These are phyloP conservation scores for Favolaschia claudopus DNA, from an alignment of 768 basidiomycete genomes.

Conservation along the genomic window DNA sequence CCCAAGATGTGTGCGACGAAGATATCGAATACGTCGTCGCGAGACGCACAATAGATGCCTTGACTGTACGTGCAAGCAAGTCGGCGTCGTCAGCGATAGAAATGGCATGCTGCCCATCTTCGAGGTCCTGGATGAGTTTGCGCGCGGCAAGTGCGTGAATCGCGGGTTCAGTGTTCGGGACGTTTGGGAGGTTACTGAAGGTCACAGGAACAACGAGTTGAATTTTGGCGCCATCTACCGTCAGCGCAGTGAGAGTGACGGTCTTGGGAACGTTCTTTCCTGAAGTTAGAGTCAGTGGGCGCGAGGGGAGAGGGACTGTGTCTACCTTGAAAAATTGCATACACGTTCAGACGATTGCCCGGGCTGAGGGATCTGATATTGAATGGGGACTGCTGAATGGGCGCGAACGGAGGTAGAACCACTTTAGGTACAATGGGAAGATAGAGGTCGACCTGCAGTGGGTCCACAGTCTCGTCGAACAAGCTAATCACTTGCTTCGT, in stretches of 20 bases:
- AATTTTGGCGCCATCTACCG: conserved; percentile 15
- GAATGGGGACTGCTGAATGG: conserved; percentile 24
- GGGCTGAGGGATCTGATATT: conserved; percentile 16
- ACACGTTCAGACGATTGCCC: conserved; percentile 17
- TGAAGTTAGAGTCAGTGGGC: conserved; percentile 11
- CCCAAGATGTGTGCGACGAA: conserved; percentile 20
- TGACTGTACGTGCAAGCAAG: conserved; percentile 8
- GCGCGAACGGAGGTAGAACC: conserved; percentile 9
- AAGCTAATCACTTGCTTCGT: conserved; percentile 2
- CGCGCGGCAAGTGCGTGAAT: conserved; percentile 26
- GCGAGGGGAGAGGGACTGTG: no score
- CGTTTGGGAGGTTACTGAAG: conserved; percentile 23
- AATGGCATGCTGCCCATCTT: conserved; percentile 22
- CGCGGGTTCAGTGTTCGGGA: conserved; percentile 6
- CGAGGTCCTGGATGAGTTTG: conserved; percentile 26
- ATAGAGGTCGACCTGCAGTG: not conserved
- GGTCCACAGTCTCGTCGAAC: conserved; percentile 13
- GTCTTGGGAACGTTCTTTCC: conserved; percentile 18
- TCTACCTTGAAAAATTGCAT: conserved; percentile 26
- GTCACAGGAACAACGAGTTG: conserved; percentile 19
- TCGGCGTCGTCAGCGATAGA: conserved; percentile 1
- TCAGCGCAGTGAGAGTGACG: conserved; percentile 12
- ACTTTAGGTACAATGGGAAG: conserved; percentile 5
- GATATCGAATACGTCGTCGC: conserved; percentile 20
- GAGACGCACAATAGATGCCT: conserved; percentile 19